Conservation (phyloP, 805 yeast species). For the Debaryomyces tyrocola region DNA sequence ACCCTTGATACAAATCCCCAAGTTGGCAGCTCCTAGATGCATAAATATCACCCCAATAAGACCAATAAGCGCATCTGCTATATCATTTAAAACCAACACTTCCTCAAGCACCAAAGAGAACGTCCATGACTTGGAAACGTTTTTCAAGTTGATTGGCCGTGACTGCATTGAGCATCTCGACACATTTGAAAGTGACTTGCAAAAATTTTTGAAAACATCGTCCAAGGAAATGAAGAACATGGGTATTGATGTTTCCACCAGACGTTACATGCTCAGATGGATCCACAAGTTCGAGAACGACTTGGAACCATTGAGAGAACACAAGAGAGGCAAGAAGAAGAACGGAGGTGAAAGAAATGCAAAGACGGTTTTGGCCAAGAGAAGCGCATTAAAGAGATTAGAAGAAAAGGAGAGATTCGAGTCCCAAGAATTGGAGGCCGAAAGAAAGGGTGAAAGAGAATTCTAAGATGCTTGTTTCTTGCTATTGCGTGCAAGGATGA, state of each 20-base stretch:
- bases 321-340: constrained; percentile 68
- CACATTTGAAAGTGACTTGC: constrained; percentile 58
- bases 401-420: constrained; percentile 48
- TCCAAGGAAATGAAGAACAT: constrained; percentile 63
- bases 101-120: constrained; percentile 45
- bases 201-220: constrained; percentile 57
- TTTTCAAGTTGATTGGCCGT: constrained; percentile 79
- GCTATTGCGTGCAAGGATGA: too few relatives aligned
- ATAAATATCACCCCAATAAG: constrained; percentile 1
- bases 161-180: constrained; percentile 66
- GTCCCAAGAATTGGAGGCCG: constrained; percentile 40
- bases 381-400: constrained; percentile 58
- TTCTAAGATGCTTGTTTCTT: constrained; percentile 20
- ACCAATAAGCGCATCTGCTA: constrained; percentile 8
- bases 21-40: neutral
- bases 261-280: constrained; percentile 77
- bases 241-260: constrained; percentile 71
- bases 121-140: constrained; percentile 64
- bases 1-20: constrained; percentile 1
- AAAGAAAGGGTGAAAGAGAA: constrained; percentile 41
- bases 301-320: constrained; percentile 51
- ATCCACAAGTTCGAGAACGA: constrained; percentile 63
- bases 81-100: constrained; percentile 50
- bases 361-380: constrained; percentile 50
- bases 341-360: constrained; percentile 86